These are phyloP conservation scores for Tylopilus subfusipes DNA, from an alignment of 768 basidiomycete genomes.

Conservation along the genomic window DNA sequence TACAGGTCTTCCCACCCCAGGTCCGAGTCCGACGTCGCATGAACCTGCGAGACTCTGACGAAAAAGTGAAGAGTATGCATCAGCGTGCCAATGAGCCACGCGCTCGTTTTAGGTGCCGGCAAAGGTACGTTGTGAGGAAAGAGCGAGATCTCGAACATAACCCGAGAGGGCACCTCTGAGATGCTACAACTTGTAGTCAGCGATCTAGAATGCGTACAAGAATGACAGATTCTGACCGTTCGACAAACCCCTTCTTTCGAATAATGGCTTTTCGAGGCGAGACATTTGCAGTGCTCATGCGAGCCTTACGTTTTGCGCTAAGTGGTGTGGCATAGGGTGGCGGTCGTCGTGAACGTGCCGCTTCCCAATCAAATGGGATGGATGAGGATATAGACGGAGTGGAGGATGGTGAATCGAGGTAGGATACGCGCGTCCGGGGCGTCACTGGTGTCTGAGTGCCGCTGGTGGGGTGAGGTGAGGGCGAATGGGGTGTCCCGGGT, in stretches of 20 bases:
- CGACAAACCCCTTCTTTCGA: conserved; percentile 60
- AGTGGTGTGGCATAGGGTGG: conserved; percentile 70
- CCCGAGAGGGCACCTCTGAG: conserved; percentile 60
- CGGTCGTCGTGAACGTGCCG: conserved; percentile 64
- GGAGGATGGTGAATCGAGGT: conserved; percentile 56
- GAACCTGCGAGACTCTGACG: conserved; percentile 56
- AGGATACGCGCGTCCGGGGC: conserved; percentile 46
- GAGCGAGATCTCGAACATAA: conserved; percentile 75
- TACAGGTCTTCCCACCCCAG: conserved; percentile 79
- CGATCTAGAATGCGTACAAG: conserved; percentile 2
- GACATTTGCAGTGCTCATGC: conserved; percentile 34
- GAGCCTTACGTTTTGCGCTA: conserved; percentile 41
- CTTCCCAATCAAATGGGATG: conserved; percentile 84
- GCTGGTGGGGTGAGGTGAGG: conserved; percentile 30
- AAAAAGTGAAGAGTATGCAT: conserved; percentile 69
- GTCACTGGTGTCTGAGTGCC: conserved; percentile 43
- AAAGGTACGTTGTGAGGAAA: conserved; percentile 81
- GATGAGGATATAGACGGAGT: conserved; percentile 76
- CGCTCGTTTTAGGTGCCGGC: conserved; percentile 62
- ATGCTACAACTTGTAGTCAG: conserved; percentile 42
- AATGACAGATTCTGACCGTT: conserved; percentile 43
- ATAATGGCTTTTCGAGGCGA: conserved; percentile 51
- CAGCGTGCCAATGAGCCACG: conserved; percentile 57
- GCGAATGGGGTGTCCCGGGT: conserved; percentile 41
- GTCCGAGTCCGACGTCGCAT: conserved; percentile 60